Evolutionary conservation across 176 grass and related monocot species (phyloP).

Genomic region (Neostapfia colusana): DNA sequence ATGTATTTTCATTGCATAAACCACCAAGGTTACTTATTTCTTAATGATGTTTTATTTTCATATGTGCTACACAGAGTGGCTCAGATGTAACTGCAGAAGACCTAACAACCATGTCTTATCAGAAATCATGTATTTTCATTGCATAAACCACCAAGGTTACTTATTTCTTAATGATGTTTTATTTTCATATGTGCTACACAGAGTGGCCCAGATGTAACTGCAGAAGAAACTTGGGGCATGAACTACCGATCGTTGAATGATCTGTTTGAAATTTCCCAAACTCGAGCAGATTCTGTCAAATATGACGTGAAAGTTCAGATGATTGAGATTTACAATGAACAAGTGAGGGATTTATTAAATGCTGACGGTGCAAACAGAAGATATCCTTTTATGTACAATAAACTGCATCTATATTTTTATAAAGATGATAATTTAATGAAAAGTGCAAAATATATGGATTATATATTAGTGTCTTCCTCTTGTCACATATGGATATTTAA

Average conservation of each 20-base stretch:
- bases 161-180: conserved; percentile 11
- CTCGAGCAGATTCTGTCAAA: conserved; percentile 46
- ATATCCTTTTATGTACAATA: conserved; percentile 66
- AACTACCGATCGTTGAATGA: conserved; percentile 81
- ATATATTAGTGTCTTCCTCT: background rate
- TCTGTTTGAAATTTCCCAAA: conserved; percentile 73
- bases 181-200: conserved; percentile 39
- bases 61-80: conserved; percentile 58
- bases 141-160: background rate
- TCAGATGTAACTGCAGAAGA: conserved; percentile 55
- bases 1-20: background rate
- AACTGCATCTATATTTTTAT: background rate
- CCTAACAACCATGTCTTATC: background rate
- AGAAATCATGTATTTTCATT: conserved; percentile 1
- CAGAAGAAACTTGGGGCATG: conserved; percentile 68
- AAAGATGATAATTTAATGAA: background rate
- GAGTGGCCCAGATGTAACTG: conserved; percentile 67
- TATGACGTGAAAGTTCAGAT: conserved; percentile 81
- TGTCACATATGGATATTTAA: background rate
- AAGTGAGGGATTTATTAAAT: conserved; percentile 87
- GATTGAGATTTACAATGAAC: conserved; percentile 97
- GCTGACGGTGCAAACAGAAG: conserved; percentile 59
- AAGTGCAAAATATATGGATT: background rate
- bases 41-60: conserved; percentile 18
- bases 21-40: conserved; percentile 2